Evolutionary conservation across 106 monocot genomes (phyloP).

Genomic region (Acanthochlamys bracteata): DNA sequence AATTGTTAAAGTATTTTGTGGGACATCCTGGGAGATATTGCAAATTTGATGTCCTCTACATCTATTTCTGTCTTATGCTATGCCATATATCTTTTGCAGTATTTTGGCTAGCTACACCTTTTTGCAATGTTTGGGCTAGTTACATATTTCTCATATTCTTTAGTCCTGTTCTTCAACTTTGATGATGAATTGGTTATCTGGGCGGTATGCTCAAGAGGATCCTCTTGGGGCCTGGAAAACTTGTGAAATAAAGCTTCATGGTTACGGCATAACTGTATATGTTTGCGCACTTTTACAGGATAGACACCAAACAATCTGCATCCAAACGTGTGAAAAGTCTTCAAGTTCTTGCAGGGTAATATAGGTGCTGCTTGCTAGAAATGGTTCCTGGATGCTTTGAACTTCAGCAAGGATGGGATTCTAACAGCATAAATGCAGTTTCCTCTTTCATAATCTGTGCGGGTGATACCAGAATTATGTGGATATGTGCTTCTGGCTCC

Average conservation of each 20-base stretch:
- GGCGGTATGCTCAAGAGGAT: slow-evolving; percentile 20
- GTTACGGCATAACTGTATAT: slow-evolving; percentile 28
- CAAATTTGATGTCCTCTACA: too few relatives aligned
- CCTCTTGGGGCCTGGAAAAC: slow-evolving; percentile 28
- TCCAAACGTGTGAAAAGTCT: slow-evolving; percentile 35
- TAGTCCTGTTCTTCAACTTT: neutral
- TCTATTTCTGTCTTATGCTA: too few relatives aligned
- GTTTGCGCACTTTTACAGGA: slow-evolving; percentile 75
- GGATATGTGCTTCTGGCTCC: slow-evolving; percentile 75
- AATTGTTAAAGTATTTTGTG: too few relatives aligned
- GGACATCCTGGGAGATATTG: too few relatives aligned
- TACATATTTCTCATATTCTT: too few relatives aligned
- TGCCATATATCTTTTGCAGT: too few relatives aligned
- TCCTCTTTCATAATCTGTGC: slow-evolving; percentile 72
- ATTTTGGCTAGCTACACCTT: too few relatives aligned
- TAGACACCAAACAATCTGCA: slow-evolving; percentile 43
- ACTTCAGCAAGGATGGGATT: slow-evolving; percentile 95
- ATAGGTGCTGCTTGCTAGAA: slow-evolving; percentile 34
- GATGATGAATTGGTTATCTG: slow-evolving; percentile 20
- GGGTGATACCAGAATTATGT: slow-evolving; percentile 79
- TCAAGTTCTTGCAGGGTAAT: slow-evolving; percentile 39
- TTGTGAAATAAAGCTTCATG: slow-evolving; percentile 22
- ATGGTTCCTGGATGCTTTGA: slow-evolving; percentile 99
- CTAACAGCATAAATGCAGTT: slow-evolving; percentile 99
- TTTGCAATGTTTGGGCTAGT: too few relatives aligned